These are phyloP conservation scores for Penicillium crustosum DNA, from an alignment of 2,329 filamentous ascomycete species.

Conservation along the genomic window DNA sequence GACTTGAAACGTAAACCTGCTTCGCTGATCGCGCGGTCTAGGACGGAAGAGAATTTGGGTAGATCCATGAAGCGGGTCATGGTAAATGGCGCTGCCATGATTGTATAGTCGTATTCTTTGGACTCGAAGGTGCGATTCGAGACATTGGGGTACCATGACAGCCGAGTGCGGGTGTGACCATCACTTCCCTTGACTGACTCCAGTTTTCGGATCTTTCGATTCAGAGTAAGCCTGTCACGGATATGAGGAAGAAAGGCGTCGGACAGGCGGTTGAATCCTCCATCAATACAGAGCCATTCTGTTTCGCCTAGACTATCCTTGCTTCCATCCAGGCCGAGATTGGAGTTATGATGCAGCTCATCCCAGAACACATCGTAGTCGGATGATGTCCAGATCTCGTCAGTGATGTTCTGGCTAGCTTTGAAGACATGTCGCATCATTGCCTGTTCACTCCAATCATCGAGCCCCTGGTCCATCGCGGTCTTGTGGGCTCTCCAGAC, in stretches of 20 bases:
- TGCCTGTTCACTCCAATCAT: slow-evolving; percentile 29
- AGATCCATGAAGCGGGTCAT: slow-evolving; percentile 41
- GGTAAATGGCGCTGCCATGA: slow-evolving; percentile 42
- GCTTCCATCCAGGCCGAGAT: slow-evolving; percentile 33
- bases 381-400: slow-evolving; percentile 33
- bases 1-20: slow-evolving; percentile 33
- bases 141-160: slow-evolving; percentile 27
- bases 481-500: slow-evolving; percentile 24
- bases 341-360: slow-evolving; percentile 37
- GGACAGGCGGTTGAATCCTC: slow-evolving; percentile 38
- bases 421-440: slow-evolving; percentile 36
- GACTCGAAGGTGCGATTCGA: slow-evolving; percentile 26
- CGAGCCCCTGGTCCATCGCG: slow-evolving; percentile 26
- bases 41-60: slow-evolving; percentile 35
- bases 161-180: slow-evolving; percentile 14
- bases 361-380: slow-evolving; percentile 40
- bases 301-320: slow-evolving; percentile 26
- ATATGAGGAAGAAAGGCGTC: slow-evolving; percentile 39
- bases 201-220: slow-evolving; percentile 27
- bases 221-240: slow-evolving; percentile 22
- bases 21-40: slow-evolving; percentile 26
- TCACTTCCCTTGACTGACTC: slow-evolving; percentile 14
- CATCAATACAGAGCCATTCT: slow-evolving; percentile 33
- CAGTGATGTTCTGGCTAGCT: slow-evolving; percentile 40
- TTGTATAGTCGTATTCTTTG: slow-evolving; percentile 41